These are phyloP conservation scores for Mortierella sp. DNA, from an alignment of 371 early-diverging fungal genomes.

Conservation along the genomic window DNA sequence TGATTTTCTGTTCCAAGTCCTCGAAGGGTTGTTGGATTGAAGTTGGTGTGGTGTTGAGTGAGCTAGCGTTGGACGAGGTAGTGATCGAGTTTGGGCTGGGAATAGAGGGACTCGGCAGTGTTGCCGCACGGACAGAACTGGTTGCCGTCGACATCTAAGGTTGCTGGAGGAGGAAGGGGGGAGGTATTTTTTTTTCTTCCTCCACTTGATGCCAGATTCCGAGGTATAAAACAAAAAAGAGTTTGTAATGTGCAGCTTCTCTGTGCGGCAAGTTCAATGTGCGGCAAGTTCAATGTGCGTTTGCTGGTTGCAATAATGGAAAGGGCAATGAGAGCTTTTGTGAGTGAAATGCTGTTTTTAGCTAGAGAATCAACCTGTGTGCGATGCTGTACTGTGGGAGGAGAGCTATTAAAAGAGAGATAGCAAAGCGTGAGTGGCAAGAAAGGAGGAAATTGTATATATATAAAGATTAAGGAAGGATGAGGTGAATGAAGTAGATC, in stretches of 20 bases:
- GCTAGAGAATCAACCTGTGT: conserved; percentile 10
- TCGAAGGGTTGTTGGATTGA: conserved; percentile 28
- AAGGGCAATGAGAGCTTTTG: background rate
- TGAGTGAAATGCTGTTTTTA: background rate
- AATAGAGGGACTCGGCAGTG: conserved; percentile 49
- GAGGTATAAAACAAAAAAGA: no score
- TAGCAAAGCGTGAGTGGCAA: background rate
- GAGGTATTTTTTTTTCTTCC: background rate
- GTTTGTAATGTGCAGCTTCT: no score
- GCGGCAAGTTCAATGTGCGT: no score
- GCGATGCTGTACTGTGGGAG: background rate
- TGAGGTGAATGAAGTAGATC: background rate
- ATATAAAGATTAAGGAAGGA: background rate
- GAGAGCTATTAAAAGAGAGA: background rate
- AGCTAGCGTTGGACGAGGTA: conserved; percentile 37
- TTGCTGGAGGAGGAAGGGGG: background rate
- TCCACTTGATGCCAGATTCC: background rate
- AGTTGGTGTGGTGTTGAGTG: conserved; percentile 52
- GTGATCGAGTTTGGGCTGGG: conserved; percentile 53
- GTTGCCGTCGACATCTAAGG: conserved; percentile 36
- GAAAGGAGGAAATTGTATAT: background rate
- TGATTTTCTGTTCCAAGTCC: conserved; percentile 44
- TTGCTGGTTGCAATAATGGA: background rate
- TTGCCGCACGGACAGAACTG: conserved; percentile 31
- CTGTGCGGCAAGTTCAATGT: no score